Conservation (phyloP, 2,329 filamentous ascomycete genomes). For the Aspergillus sojae region DNA sequence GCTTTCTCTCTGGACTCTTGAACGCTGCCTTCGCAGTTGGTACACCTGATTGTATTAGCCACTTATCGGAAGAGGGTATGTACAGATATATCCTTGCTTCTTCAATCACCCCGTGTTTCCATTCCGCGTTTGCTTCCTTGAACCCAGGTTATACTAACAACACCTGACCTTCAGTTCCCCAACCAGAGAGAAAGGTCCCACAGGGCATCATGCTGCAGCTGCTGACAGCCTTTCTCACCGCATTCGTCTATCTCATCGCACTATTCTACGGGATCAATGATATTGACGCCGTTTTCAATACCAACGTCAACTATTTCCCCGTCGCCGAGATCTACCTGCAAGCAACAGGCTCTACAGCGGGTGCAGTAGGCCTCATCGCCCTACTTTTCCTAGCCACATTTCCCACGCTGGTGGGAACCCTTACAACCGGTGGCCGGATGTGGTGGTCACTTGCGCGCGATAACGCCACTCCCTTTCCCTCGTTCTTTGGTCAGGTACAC, state of each 20-base stretch:
- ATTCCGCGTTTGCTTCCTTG: neutral
- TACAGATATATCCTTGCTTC: neutral
- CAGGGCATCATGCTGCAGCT: constrained; percentile 52
- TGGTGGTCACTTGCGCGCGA: constrained; percentile 65
- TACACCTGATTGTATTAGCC: constrained; percentile 64
- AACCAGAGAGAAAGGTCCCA: constrained; percentile 41
- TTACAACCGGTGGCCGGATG: constrained; percentile 60
- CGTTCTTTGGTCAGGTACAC: constrained; percentile 53
- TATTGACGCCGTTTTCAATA: constrained; percentile 57
- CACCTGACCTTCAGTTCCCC: constrained; percentile 19
- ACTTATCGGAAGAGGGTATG: constrained; percentile 60
- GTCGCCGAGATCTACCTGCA: constrained; percentile 68
- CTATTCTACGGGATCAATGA: constrained; percentile 35
- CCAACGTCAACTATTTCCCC: constrained; percentile 54
- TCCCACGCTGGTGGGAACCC: constrained; percentile 55
- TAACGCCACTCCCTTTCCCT: constrained; percentile 57
- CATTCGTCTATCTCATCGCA: constrained; percentile 54
- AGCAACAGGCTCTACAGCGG: constrained; percentile 55
- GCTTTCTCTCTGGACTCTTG: constrained; percentile 61
- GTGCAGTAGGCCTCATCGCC: constrained; percentile 55
- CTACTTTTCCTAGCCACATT: constrained; percentile 59
- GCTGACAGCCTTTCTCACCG: constrained; percentile 44
- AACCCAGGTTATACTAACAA: neutral
- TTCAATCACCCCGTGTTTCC: too few relatives aligned
- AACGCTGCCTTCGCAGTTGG: constrained; percentile 69